Evolutionary conservation across 2,329 filamentous ascomycete genomes (phyloP), one percentile per base, ranked within the genome.

Genomic region (Talaromyces amestolkiae): DNA sequence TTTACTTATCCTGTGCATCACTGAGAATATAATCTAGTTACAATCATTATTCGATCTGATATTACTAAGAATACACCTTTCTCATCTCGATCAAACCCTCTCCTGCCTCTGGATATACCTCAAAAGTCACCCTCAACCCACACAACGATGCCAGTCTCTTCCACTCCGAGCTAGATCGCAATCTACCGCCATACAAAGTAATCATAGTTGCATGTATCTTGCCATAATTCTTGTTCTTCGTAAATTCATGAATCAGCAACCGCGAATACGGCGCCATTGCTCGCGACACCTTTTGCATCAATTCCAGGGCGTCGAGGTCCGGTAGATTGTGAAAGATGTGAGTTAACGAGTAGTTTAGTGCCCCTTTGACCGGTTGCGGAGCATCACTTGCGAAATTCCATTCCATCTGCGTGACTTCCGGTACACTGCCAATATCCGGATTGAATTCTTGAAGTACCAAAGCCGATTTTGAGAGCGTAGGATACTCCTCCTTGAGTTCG

Each of bases 371-470:
- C 2, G 76, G 74, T 49, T 79, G 75, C 3, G 73, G 72, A 15
- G 68, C 70, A 27, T 68, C 67, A n/a, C 71, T 68, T 63, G 78
- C 77, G 66, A 73, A 79, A 39, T 79, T 72, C 76, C 76, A 79
- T 33, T 72, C 67, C 68, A 74, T 72, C 13, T 77, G 62, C 1
- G 69, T 73, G 8, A 79, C 61, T 1, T 71, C 72, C 0, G 74
- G 68, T 2, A 74, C 66, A 4, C 69, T 67, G 10, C 64, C 68
- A 15, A 77, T 70, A 5, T 73, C 73, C 0, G 75, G 66, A 22
- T 78, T 75, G 66, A 75, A 78, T 31, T 79, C 77, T 63, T 79
- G 76, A 19, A 79, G 69, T 8, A 78, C 69, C 10, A 78, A 69
- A 37, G 74, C 71, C 3, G 70, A 59, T 7, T 70, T 58, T 5